A percentile compares a stretch with the other conserved stretches of the same genome.
These are phyloP conservation scores for Inga oerstediana DNA, from an alignment of 306 rosid genomes.

Conservation along the genomic window DNA sequence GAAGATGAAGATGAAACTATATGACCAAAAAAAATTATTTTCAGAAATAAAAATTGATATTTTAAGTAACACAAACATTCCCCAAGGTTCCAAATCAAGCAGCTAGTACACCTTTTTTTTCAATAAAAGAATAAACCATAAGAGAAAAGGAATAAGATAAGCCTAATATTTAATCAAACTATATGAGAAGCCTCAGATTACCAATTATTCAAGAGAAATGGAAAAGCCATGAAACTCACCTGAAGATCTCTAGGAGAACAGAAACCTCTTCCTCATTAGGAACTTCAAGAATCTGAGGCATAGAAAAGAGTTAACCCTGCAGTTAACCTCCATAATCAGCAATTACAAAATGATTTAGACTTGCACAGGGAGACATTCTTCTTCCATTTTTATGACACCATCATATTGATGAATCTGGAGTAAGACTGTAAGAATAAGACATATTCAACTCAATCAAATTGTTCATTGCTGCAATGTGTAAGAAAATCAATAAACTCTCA, in stretches of 20 bases:
- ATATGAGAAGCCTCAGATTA: neutral
- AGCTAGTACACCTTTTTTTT: neutral
- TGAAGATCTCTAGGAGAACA: conserved; percentile 88
- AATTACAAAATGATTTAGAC: conserved; percentile 41
- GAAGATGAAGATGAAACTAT: conserved; percentile 13
- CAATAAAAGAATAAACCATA: neutral
- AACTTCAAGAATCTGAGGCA: conserved; percentile 89
- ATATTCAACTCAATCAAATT: neutral
- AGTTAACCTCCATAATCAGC: conserved; percentile 63
- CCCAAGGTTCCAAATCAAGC: conserved; percentile 23
- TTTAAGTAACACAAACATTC: conserved; percentile 8
- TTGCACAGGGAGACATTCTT: conserved; percentile 33
- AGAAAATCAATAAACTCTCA: neutral
- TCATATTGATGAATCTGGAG: neutral
- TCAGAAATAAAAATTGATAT: conserved; percentile 8
- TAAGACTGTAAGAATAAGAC: neutral
- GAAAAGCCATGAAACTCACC: conserved; percentile 54
- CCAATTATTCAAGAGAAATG: conserved; percentile 13
- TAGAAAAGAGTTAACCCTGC: conserved; percentile 67
- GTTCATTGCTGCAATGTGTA: neutral
- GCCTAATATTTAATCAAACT: neutral
- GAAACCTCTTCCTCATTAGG: conserved; percentile 94
- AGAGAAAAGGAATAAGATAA: neutral
- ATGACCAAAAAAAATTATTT: neutral
- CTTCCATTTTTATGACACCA: conserved; percentile 28